Evolutionary conservation across 164 flowering plant species (phyloP).

Genomic region (Macadamia integrifolia): DNA sequence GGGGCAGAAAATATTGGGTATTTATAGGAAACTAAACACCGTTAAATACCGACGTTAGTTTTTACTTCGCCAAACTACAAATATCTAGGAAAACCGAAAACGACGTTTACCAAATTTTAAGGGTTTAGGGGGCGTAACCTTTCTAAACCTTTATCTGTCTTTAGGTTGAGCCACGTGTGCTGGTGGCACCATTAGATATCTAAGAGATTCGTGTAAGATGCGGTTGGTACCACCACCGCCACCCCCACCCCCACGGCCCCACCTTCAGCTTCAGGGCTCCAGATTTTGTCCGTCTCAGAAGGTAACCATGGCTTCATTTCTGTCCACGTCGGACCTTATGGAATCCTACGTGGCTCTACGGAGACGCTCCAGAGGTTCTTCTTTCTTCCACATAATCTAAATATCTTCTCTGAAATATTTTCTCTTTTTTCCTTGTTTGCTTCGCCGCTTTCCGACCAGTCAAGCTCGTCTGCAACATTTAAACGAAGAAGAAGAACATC

Average conservation of each 20-base stretch:
- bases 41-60: constrained; percentile 1
- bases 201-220: constrained; percentile 11
- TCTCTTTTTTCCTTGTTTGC: constrained; percentile 5
- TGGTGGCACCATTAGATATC: too few relatives aligned
- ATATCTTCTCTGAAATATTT: constrained; percentile 13
- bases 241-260: too few relatives aligned
- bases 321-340: constrained; percentile 9
- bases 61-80: not conserved
- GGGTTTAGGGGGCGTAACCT: not conserved
- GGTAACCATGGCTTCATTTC: constrained; percentile 1
- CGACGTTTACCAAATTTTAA: not conserved
- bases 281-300: constrained; percentile 27
- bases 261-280: constrained; percentile 16
- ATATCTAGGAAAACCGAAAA: not conserved
- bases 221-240: not conserved
- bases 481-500: not conserved
- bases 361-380: constrained; percentile 11
- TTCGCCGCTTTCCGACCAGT: constrained; percentile 4
- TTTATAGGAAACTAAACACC: not conserved
- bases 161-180: constrained; percentile 9
- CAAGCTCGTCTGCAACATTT: not conserved
- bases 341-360: constrained; percentile 1
- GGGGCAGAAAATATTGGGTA: too few relatives aligned
- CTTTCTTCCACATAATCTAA: constrained; percentile 6
- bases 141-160: constrained; percentile 5